phyloP scores from a whole-genome alignment of 345 rosid genomes.

The Euclidium syriacum region DNA sequence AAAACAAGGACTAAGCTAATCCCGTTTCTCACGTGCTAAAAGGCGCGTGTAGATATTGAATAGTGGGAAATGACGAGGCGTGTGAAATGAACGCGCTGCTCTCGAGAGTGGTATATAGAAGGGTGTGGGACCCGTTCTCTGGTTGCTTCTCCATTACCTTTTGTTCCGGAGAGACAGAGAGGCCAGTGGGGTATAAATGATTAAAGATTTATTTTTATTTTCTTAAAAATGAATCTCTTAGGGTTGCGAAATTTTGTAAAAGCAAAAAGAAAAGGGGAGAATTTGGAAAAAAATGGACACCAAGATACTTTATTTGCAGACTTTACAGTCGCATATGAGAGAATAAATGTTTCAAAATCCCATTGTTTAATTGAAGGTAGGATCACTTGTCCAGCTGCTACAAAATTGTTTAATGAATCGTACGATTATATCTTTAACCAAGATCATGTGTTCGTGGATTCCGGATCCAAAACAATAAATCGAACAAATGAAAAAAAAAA shows the following conservation, averaged over 20 bases:
- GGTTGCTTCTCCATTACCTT: constrained; percentile 34
- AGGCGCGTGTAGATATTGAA: constrained; percentile 6
- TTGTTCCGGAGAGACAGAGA: constrained; percentile 34
- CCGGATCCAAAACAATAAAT: no score
- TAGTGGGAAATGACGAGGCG: not conserved
- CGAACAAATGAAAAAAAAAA: no score
- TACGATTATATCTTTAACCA: not conserved
- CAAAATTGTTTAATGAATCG: not conserved
- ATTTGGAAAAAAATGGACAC: constrained; percentile 17
- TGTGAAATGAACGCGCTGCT: not conserved
- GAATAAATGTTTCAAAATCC: not conserved
- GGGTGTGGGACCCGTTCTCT: constrained; percentile 42
- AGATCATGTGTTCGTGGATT: no score
- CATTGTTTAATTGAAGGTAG: not conserved
- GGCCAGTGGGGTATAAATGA: constrained; percentile 37
- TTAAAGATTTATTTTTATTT: not conserved
- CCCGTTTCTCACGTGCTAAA: constrained; percentile 8
- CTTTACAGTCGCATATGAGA: constrained; percentile 25
- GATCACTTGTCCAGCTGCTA: not conserved
- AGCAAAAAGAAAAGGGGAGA: constrained; percentile 8
- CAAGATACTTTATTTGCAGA: constrained; percentile 13
- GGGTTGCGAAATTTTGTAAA: constrained; percentile 1
- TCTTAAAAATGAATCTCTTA: not conserved
- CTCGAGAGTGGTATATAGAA: not conserved
- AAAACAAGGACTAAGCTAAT: constrained; percentile 7